phyloP scores from a whole-genome alignment of 1,284 basidiomycete genomes.

The Leccinum colubrinum region DNA sequence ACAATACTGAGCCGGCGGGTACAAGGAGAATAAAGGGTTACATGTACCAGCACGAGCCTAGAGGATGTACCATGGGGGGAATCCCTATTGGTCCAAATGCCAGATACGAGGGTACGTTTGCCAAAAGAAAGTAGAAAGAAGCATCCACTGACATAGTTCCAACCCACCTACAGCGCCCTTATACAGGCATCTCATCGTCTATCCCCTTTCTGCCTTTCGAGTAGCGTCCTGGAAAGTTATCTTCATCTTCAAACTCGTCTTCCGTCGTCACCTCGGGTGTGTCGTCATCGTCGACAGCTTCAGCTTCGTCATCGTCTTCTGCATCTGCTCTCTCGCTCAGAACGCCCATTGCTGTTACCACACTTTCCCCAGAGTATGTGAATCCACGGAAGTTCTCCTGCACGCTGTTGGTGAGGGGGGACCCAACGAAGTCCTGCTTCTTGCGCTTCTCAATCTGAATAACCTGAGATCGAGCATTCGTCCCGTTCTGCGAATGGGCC shows the following conservation, averaged over 20 bases:
- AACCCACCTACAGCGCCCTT: constrained; percentile 9
- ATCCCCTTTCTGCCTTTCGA: constrained; percentile 50
- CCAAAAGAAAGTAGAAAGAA: constrained; percentile 6
- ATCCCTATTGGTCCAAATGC: constrained; percentile 22
- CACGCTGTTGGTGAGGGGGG: constrained; percentile 82
- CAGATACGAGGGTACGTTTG: constrained; percentile 4
- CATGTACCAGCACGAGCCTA: constrained; percentile 1
- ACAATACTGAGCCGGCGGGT: constrained; percentile 7
- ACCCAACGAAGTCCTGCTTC: constrained; percentile 49
- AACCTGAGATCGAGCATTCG: constrained; percentile 35
- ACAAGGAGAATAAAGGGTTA: constrained; percentile 6
- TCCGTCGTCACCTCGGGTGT: constrained; percentile 52
- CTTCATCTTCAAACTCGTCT: constrained; percentile 64
- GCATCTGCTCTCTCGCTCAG: constrained; percentile 37
- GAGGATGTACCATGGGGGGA: constrained; percentile 6
- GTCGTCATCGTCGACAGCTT: constrained; percentile 45
- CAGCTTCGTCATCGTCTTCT: constrained; percentile 35
- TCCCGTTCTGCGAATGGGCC: constrained; percentile 11
- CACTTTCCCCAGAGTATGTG: constrained; percentile 83
- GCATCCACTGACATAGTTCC: constrained; percentile 9
- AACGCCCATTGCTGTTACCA: constrained; percentile 40
- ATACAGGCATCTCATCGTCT: constrained; percentile 42
- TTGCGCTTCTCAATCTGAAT: constrained; percentile 57
- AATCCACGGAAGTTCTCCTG: constrained; percentile 95
- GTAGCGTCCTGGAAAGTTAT: constrained; percentile 59